A percentile compares a stretch with the other conserved stretches of the same genome.
Evolutionary conservation across 2,329 filamentous ascomycete species (phyloP).

Genomic region (Cytospora chrysosperma): DNA sequence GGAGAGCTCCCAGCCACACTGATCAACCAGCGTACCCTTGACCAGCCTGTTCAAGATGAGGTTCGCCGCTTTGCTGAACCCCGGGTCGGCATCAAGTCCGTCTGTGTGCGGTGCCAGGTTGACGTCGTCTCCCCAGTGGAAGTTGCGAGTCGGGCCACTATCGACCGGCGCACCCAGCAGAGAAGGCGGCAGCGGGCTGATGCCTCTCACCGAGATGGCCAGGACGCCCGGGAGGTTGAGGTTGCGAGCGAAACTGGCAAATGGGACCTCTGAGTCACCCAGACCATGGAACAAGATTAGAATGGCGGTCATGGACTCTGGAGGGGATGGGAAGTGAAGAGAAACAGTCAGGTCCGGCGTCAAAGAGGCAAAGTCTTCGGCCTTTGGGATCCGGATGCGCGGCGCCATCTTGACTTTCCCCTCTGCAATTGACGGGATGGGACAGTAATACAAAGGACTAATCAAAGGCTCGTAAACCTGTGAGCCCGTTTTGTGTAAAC

Average conservation of each 20-base stretch:
- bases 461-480: neutral
- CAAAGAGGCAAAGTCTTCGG: conserved; percentile 49
- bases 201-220: conserved; percentile 71
- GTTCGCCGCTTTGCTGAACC: conserved; percentile 50
- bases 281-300: conserved; percentile 83
- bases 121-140: conserved; percentile 69
- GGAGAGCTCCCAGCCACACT: conserved; percentile 57
- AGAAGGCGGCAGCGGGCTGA: conserved; percentile 65
- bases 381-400: conserved; percentile 46
- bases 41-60: conserved; percentile 53
- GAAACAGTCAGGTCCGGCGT: conserved; percentile 42
- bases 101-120: conserved; percentile 50
- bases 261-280: conserved; percentile 70
- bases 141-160: conserved; percentile 36
- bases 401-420: conserved; percentile 41
- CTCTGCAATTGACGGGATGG: neutral
- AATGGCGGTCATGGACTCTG: conserved; percentile 68
- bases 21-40: conserved; percentile 47
- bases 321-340: conserved; percentile 50
- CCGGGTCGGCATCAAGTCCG: conserved; percentile 60
- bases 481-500: neutral
- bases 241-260: conserved; percentile 65
- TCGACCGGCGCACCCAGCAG: conserved; percentile 49
- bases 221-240: conserved; percentile 75
- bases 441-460: neutral